A percentile compares a stretch with the other conserved stretches of the same genome.
Evolutionary conservation across 2,329 filamentous ascomycete genomes (phyloP).

Genomic region (Xylaria sp.): DNA sequence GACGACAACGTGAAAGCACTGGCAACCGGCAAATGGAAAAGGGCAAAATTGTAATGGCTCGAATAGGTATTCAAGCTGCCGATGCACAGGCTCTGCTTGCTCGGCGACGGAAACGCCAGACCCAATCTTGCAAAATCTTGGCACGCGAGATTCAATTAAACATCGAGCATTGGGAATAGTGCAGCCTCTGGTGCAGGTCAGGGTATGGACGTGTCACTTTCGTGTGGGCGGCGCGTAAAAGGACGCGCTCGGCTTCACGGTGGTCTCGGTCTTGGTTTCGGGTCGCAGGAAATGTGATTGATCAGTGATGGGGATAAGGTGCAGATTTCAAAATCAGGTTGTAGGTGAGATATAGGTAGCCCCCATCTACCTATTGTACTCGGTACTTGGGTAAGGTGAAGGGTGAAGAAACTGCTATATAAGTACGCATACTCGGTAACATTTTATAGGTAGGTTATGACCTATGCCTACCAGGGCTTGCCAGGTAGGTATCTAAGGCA

Average conservation of each 20-base stretch:
- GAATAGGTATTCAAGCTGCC: constrained; percentile 11
- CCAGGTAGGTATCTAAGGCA: too few species aligned
- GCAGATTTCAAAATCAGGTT: not conserved
- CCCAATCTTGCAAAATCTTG: constrained; percentile 16
- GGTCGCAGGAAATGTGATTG: not conserved
- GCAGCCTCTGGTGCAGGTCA: too few species aligned
- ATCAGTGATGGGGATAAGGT: not conserved
- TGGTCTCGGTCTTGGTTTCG: constrained; percentile 10
- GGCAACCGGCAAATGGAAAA: constrained; percentile 7
- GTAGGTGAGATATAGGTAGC: too few species aligned
- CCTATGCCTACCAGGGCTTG: too few species aligned
- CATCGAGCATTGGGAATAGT: constrained; percentile 47
- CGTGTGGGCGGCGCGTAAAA: constrained; percentile 48
- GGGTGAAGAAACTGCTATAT: not conserved
- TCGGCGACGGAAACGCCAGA: constrained; percentile 22
- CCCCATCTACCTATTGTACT: too few species aligned
- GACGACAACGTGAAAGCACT: constrained; percentile 1
- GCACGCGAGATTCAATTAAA: constrained; percentile 51
- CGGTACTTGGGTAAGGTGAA: too few species aligned
- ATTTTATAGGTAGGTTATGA: too few species aligned
- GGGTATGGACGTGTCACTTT: constrained; percentile 52
- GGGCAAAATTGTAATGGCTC: not conserved
- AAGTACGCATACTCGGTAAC: too few species aligned
- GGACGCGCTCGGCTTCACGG: constrained; percentile 36
- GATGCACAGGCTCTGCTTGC: constrained; percentile 21